Percentiles rank a stretch among this genome's conserved stretches.
Conservation (phyloP, 2,329 filamentous ascomycete genomes). For the Botryotinia narcissicola region DNA sequence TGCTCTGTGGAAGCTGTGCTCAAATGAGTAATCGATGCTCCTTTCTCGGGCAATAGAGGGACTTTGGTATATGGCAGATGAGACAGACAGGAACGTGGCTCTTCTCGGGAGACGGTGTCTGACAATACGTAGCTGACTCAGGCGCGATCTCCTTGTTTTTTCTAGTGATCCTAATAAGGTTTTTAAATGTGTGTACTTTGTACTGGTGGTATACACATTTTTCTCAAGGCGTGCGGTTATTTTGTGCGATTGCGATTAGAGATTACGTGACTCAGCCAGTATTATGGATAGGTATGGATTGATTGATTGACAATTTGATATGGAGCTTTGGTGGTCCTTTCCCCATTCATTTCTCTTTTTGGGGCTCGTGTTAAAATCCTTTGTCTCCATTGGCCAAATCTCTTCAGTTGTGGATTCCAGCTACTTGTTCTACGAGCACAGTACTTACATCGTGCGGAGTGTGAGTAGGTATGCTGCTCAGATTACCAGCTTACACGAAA, state of each 20-base stretch:
- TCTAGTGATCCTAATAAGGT: background rate
- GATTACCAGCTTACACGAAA: background rate
- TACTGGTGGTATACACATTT: background rate
- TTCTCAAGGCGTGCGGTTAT: background rate
- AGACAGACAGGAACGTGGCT: slow-evolving; percentile 12
- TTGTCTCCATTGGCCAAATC: background rate
- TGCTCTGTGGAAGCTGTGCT: slow-evolving; percentile 1
- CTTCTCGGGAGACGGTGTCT: slow-evolving; percentile 1
- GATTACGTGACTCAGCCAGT: background rate
- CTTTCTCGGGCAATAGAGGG: background rate
- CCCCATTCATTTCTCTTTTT: background rate
- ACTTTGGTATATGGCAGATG: slow-evolving; percentile 7
- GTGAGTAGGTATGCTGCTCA: background rate
- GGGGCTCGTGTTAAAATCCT: background rate
- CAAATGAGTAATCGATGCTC: background rate
- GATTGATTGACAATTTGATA: background rate
- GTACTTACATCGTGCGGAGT: background rate
- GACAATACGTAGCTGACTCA: background rate
- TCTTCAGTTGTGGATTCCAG: background rate
- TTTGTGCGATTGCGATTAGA: slow-evolving; percentile 2
- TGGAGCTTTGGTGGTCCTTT: background rate
- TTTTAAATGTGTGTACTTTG: background rate
- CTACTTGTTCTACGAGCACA: background rate
- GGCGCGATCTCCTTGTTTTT: background rate
- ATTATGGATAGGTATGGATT: background rate